Percentiles rank a stretch among this genome's conserved stretches.
phyloP scores from a whole-genome alignment of 2,329 filamentous ascomycete species.

The Penicillium sp. region DNA sequence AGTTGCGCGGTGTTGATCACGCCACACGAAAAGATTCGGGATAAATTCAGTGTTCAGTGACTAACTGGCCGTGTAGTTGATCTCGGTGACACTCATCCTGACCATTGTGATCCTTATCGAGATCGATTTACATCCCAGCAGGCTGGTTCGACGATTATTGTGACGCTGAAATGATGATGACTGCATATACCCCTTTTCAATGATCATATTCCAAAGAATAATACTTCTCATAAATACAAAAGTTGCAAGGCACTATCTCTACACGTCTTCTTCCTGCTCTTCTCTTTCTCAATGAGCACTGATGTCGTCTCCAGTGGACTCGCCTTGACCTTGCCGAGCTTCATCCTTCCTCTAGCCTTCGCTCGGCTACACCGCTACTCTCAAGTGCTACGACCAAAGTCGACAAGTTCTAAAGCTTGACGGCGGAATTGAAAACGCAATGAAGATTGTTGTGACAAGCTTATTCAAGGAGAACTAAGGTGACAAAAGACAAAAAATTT shows the following conservation, averaged over 20 bases:
- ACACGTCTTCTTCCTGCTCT: too few species aligned
- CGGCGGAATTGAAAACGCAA: too few species aligned
- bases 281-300: too few species aligned
- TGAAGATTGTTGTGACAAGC: background rate
- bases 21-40: background rate
- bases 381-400: too few species aligned
- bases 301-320: too few species aligned
- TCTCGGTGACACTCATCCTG: slow-evolving; percentile 21
- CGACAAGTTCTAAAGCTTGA: too few species aligned
- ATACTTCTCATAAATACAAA: background rate
- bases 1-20: slow-evolving; percentile 31
- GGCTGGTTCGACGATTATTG: slow-evolving; percentile 3
- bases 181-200: background rate
- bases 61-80: slow-evolving; percentile 17
- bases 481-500: background rate
- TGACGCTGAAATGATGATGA: background rate
- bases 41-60: background rate
- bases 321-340: too few species aligned
- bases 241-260: too few species aligned
- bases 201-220: background rate
- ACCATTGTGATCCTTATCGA: slow-evolving; percentile 23
- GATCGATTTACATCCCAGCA: slow-evolving; percentile 4
- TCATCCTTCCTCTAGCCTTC: too few species aligned
- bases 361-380: too few species aligned
- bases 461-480: background rate